Base-by-base conservation (phyloP, 345 rosid genomes). In the Eucalyptus pauciflora region DNA sequence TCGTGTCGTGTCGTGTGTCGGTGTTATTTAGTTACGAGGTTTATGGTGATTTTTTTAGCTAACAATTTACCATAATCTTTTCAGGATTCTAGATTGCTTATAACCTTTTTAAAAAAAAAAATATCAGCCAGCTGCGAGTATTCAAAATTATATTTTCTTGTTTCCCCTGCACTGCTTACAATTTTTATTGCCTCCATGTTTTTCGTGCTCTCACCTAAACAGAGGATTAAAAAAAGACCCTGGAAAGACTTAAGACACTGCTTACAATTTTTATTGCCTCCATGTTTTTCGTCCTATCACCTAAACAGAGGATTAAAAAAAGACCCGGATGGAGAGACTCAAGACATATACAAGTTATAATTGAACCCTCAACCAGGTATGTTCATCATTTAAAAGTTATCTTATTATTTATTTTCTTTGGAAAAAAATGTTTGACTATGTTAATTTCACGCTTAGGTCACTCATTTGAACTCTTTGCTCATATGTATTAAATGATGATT, bases 121-220 rank as follows among this genome's bases (percentile, higher is more conserved):
- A n/a, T n/a, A n/a, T 14, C 41, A 64, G 41, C 33, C 10, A 0
- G 1, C 56, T 52, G 4, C 1, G 10, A 52, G 10, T 0, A 52
- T 52, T 52, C 3, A 52, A 2, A 52, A 52, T 52, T 18, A 52
- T 52, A 4, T 18, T 18, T 52, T 52, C 56, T 52, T 7, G 56
- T 52, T 52, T 52, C 7, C 7, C 52, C 52, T 50, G 8, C 43
- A 16, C 18, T 50, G 52, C 52, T 1, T 50, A 50, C 18, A 50
- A 50, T 50, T 50, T 50, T 50, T 50, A 54, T 67, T 14, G 41
- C 11, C 79, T 67, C 24, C 43, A 8, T 31, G 41, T 31, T 31
- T 67, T 31, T 3, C 20, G 80, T 8, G 4, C 41, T 33, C 12
- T 69, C 43, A 16, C 80, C 4, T 69, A 16, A 69, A 69, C 45